Conservation (phyloP, 2,329 filamentous ascomycete species). For the Mycosphaerelloides madeirae region DNA sequence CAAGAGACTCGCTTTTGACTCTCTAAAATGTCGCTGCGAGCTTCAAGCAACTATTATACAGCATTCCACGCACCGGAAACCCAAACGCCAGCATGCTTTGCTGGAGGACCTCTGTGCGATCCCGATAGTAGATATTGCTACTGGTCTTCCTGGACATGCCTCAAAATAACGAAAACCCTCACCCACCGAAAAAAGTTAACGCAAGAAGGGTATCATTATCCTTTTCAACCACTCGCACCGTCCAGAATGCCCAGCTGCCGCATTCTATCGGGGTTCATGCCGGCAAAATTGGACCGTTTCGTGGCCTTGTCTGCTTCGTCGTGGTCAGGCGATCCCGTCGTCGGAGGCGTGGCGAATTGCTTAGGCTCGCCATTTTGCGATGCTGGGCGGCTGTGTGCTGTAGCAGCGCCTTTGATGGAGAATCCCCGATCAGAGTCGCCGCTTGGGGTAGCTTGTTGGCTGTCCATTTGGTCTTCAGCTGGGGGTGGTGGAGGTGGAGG, state of each 20-base stretch:
- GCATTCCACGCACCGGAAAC: constrained; percentile 1
- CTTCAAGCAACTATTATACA: constrained; percentile 18
- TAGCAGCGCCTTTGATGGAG: constrained; percentile 25
- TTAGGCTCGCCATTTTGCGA: constrained; percentile 31
- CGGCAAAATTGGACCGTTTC: constrained; percentile 25
- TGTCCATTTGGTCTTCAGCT: constrained; percentile 9
- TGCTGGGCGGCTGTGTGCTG: constrained; percentile 14
- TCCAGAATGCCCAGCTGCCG: constrained; percentile 30
- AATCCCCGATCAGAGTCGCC: constrained; percentile 23
- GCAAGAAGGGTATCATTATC: constrained; percentile 6
- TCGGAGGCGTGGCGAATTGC: constrained; percentile 44
- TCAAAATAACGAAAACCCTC: too few relatives aligned
- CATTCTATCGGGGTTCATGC: constrained; percentile 35
- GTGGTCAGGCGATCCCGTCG: constrained; percentile 33
- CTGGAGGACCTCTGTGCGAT: too few relatives aligned
- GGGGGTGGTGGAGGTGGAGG: constrained; percentile 40
- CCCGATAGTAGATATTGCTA: too few relatives aligned
- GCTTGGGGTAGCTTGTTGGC: constrained; percentile 10
- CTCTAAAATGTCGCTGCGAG: neutral
- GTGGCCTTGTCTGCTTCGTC: constrained; percentile 27
- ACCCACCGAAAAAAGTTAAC: neutral
- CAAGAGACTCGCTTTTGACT: neutral
- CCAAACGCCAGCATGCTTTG: too few relatives aligned
- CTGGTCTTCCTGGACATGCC: too few relatives aligned
- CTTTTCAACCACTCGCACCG: constrained; percentile 19